These are phyloP conservation scores for Pugionium dolabratum DNA, from an alignment of 345 rosid genomes.

Conservation along the genomic window DNA sequence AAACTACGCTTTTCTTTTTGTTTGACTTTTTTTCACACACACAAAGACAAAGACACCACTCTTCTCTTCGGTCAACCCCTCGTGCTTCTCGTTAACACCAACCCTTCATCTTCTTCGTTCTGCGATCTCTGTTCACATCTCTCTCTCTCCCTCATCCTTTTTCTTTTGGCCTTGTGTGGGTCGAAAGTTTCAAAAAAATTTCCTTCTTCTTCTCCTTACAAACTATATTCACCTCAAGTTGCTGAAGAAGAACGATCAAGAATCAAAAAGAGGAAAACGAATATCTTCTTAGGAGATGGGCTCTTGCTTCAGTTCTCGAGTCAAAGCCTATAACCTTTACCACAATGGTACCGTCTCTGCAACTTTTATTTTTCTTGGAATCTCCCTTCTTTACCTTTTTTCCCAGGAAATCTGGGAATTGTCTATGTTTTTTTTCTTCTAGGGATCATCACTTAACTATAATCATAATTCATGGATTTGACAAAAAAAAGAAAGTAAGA, in stretches of 20 bases:
- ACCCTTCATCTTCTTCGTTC: conserved; percentile 23
- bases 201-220: background rate
- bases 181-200: conserved; percentile 14
- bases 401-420: background rate
- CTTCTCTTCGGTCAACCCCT: conserved; percentile 30
- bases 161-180: background rate
- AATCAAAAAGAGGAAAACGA: background rate
- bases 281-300: conserved; percentile 34
- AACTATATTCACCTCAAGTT: conserved; percentile 23
- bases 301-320: conserved; percentile 40
- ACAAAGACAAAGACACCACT: conserved; percentile 23
- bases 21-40: conserved; percentile 35
- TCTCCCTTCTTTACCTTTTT: background rate
- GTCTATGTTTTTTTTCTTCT: conserved; percentile 2
- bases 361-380: background rate
- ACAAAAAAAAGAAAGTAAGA: background rate
- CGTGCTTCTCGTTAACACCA: conserved; percentile 34
- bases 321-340: conserved; percentile 30
- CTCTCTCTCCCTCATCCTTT: conserved; percentile 7
- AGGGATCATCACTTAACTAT: too few relatives aligned
- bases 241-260: conserved; percentile 16
- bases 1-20: conserved; percentile 19
- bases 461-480: background rate
- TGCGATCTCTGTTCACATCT: conserved; percentile 35
- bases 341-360: conserved; percentile 32